Percentiles rank a stretch among this genome's conserved stretches.
phyloP scores from a whole-genome alignment of 2,329 filamentous ascomycete genomes.

The Fusarium sublunatum region DNA sequence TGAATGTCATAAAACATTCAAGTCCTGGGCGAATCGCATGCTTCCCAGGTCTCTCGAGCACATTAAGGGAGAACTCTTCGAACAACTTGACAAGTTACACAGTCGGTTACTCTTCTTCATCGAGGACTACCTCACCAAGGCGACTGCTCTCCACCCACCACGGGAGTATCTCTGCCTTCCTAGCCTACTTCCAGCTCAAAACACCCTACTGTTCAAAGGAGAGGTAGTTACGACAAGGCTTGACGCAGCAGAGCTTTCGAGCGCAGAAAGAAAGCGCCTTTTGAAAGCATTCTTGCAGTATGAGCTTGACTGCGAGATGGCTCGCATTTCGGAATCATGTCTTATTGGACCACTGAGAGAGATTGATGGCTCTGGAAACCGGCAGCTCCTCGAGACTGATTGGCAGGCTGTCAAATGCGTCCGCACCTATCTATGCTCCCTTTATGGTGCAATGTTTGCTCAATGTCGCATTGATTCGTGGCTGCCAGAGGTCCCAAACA shows the following conservation, averaged over 20 bases:
- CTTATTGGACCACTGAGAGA: no score
- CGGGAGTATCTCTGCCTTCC: constrained; percentile 34
- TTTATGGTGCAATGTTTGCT: constrained; percentile 29
- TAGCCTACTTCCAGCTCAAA: not conserved
- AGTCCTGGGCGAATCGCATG: not conserved
- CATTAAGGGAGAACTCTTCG: not conserved
- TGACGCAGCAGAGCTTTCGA: constrained; percentile 5
- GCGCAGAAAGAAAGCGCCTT: constrained; percentile 17
- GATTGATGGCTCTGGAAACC: no score
- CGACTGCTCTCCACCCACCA: constrained; percentile 22
- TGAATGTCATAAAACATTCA: not conserved
- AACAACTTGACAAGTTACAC: constrained; percentile 12
- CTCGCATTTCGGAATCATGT: not conserved
- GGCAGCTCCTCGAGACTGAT: not conserved
- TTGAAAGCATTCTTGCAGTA: constrained; percentile 21
- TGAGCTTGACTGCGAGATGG: constrained; percentile 16
- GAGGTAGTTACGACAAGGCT: constrained; percentile 7
- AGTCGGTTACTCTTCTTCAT: constrained; percentile 20
- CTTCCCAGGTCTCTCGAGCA: constrained; percentile 14
- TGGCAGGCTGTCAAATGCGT: constrained; percentile 12
- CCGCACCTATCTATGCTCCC: constrained; percentile 7
- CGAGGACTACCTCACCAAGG: constrained; percentile 34
- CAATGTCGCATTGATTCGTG: constrained; percentile 18
- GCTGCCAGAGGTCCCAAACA: constrained; percentile 10
- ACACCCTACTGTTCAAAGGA: constrained; percentile 12